Conservation (phyloP, 2,329 filamentous ascomycete genomes). For the Kalaharituber pfeilii region DNA sequence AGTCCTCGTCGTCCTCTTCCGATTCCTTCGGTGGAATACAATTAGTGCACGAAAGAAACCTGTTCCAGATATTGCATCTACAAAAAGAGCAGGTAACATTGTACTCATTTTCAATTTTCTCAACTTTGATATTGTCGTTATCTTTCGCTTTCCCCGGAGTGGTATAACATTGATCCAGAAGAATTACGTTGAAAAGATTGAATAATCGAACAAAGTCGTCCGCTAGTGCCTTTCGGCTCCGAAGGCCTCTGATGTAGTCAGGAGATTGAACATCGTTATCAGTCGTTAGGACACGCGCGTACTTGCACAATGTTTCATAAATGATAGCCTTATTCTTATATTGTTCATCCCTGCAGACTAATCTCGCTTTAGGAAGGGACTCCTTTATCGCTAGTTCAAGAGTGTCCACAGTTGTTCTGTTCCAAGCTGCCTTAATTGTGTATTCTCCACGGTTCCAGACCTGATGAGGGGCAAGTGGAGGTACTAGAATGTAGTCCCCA, state of each 20-base stretch:
- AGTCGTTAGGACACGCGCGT: constrained; percentile 37
- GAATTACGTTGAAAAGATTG: constrained; percentile 54
- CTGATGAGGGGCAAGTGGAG: constrained; percentile 83
- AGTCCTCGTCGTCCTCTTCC: constrained; percentile 57
- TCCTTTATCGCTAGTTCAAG: constrained; percentile 71
- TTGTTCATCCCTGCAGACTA: constrained; percentile 92
- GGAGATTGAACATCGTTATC: background rate
- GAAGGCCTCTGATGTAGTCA: constrained; percentile 6
- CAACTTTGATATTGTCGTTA: constrained; percentile 43
- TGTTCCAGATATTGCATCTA: constrained; percentile 89
- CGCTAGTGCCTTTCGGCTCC: constrained; percentile 37
- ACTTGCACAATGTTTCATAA: constrained; percentile 71
- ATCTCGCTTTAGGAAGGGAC: constrained; percentile 68
- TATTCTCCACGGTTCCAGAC: constrained; percentile 95
- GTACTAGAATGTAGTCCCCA: constrained; percentile 86
- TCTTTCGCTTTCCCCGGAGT: constrained; percentile 32
- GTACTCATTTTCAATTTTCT: constrained; percentile 68
- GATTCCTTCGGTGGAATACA: constrained; percentile 52
- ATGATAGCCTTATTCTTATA: constrained; percentile 98
- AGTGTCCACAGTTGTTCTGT: constrained; percentile 81
- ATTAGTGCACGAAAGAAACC: constrained; percentile 78
- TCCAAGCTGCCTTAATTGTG: constrained; percentile 97
- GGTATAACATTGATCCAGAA: constrained; percentile 75
- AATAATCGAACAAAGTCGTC: constrained; percentile 73
- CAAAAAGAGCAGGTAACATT: constrained; percentile 94